These are phyloP conservation scores for Metrosideros polymorpha DNA, from an alignment of 441 rosid genomes.

Conservation along the genomic window DNA sequence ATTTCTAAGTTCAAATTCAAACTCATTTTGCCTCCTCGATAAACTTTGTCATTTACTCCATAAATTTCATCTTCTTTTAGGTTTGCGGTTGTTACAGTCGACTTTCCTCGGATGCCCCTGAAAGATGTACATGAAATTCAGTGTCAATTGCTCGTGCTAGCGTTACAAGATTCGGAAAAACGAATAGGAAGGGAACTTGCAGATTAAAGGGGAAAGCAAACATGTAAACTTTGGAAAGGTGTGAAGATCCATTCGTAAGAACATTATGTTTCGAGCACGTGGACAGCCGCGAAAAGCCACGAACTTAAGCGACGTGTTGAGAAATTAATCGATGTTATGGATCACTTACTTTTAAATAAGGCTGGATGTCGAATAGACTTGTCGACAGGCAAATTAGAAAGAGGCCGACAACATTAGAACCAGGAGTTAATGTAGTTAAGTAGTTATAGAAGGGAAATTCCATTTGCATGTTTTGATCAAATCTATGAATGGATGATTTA, in stretches of 20 bases:
- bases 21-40: not conserved
- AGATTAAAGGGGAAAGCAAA: not conserved
- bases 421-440: too few species aligned
- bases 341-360: not conserved
- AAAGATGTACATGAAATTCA: not conserved
- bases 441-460: too few species aligned
- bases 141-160: not conserved
- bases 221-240: not conserved
- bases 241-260: not conserved
- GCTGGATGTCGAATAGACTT: too few species aligned
- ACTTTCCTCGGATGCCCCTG: not conserved
- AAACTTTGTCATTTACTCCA: not conserved
- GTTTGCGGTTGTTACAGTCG: not conserved
- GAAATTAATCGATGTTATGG: not conserved
- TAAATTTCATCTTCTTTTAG: not conserved
- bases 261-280: not conserved
- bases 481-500: too few species aligned
- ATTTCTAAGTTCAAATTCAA: not conserved
- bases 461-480: too few species aligned
- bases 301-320: not conserved
- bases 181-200: not conserved
- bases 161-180: not conserved
- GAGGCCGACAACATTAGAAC: too few species aligned
- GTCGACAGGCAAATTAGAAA: too few species aligned
- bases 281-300: not conserved